A percentile compares a stretch with the other conserved stretches of the same genome.
These are phyloP conservation scores for Mortierella sp. DNA, from an alignment of 371 early-diverging fungal species.

Conservation along the genomic window DNA sequence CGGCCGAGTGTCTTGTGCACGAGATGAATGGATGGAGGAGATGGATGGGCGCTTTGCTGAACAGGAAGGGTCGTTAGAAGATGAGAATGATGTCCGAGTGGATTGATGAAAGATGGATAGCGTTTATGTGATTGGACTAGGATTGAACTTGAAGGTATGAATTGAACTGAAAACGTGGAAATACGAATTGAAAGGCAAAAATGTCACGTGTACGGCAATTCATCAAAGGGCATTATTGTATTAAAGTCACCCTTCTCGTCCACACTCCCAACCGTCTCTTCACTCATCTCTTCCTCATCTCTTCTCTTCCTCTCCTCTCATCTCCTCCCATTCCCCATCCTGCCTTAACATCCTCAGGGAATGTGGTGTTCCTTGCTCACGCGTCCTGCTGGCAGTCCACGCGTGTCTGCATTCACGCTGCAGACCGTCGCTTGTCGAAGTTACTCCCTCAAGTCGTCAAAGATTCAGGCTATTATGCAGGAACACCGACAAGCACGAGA, in stretches of 20 bases:
- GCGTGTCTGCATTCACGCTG: neutral
- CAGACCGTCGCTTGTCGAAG: conserved; percentile 5
- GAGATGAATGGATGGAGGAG: neutral
- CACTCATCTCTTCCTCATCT: neutral
- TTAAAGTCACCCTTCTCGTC: neutral
- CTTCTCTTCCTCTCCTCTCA: neutral
- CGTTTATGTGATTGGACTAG: too few relatives aligned
- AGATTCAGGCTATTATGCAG: conserved; percentile 38
- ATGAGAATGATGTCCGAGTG: too few relatives aligned
- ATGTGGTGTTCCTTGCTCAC: conserved; percentile 42
- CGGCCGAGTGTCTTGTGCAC: neutral
- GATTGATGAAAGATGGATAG: too few relatives aligned
- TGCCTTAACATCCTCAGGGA: neutral
- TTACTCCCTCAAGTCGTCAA: conserved; percentile 31
- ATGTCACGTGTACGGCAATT: neutral
- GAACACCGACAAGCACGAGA: conserved; percentile 29
- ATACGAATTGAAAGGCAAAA: neutral
- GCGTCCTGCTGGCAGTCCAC: conserved; percentile 2
- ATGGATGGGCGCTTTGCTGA: neutral
- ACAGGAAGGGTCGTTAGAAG: too few relatives aligned
- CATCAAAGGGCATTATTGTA: neutral
- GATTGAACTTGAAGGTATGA: too few relatives aligned
- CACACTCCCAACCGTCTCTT: neutral
- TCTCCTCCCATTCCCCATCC: neutral
- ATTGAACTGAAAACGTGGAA: too few relatives aligned